Evolutionary conservation across 202 grass and related monocot genomes (phyloP).

Genomic region (Digitaria exilis): DNA sequence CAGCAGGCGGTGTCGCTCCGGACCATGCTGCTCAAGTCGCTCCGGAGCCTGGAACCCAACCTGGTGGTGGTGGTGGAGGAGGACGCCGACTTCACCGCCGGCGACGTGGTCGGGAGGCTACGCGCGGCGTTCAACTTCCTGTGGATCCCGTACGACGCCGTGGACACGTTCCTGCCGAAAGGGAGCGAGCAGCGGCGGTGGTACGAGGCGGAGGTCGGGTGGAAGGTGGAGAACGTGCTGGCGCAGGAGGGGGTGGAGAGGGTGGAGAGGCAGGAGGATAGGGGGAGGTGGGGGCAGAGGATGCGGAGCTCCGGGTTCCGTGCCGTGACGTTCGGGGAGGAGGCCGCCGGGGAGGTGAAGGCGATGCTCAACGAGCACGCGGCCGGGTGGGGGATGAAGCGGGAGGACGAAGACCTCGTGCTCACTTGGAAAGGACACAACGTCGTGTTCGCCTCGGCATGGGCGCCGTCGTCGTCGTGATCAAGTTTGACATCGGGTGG

Average conservation of each 20-base stretch:
- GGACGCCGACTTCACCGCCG: slow-evolving; percentile 88
- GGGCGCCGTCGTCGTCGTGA: slow-evolving; percentile 71
- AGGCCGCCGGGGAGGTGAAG: slow-evolving; percentile 75
- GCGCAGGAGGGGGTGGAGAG: slow-evolving; percentile 78
- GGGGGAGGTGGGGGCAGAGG: slow-evolving; percentile 72
- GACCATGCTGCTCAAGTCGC: slow-evolving; percentile 79
- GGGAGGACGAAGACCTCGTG: slow-evolving; percentile 91
- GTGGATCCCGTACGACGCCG: slow-evolving; percentile 97
- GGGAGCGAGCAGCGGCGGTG: slow-evolving; percentile 88
- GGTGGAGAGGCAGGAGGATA: slow-evolving; percentile 77
- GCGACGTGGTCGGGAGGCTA: slow-evolving; percentile 73
- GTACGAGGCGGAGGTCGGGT: slow-evolving; percentile 88
- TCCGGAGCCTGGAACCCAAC: slow-evolving; percentile 65
- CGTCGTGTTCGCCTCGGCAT: slow-evolving; percentile 85
- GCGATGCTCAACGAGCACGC: slow-evolving; percentile 89
- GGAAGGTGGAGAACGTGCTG: slow-evolving; percentile 96
- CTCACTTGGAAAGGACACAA: slow-evolving; percentile 98
- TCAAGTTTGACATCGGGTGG: not conserved
- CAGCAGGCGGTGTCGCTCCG: slow-evolving; percentile 60
- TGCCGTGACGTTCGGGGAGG: slow-evolving; percentile 63
- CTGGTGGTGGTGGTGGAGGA: slow-evolving; percentile 84
- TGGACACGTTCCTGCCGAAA: slow-evolving; percentile 87
- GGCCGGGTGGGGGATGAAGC: slow-evolving; percentile 94
- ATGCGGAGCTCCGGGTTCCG: slow-evolving; percentile 83
- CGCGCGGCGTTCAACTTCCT: slow-evolving; percentile 92